Base-by-base conservation (phyloP, 2,329 filamentous ascomycete genomes). In the Mycogone perniciosa region DNA sequence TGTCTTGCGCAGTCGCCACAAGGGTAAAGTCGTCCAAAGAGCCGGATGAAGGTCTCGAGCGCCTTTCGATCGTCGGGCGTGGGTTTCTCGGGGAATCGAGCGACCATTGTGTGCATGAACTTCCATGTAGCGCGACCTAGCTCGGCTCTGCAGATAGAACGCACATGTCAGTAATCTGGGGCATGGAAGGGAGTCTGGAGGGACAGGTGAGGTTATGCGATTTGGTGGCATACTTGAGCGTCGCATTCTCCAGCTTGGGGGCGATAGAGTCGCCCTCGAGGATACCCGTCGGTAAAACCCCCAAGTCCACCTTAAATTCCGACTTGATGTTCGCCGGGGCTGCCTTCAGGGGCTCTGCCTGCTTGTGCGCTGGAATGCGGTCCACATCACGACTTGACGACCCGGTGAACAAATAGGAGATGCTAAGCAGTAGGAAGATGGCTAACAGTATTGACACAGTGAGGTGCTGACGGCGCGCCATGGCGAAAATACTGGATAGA, bases 181-280 rank as follows among this genome's bases (percentile, higher is more conserved):
- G n/a, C 20, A 27, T 10, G 11, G 31, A 42, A 29, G 34, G 40
- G 42, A 30, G 27, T 7, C 5, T 26, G 31, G 13, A 20, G 20
- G 43, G 13, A 8, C 6, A 41, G 29, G 31, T 7, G 39, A 33
- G 0, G 31, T 8, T 30, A 30, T 37, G 26, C 9, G 34, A 31
- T 20, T 20, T 20, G 20, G 45, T 38, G 34, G 62, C 75, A 45
- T 73, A 86, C 84, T 92, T 93, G 48, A 82, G 74, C 6, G 88
- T 93, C 54, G 85, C 87, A 69, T 93, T 93, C 63, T 88, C 88
- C 48, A 93, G 73, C 69, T 89, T 90, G 1, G 87, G 85, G 46
- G 88, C 88, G 61, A 90, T 92, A 4, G 83, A 84, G 50, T 81
- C 81, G 50, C 86, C 87, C 13, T 76, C 75, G 26, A 89, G 72